phyloP scores from a whole-genome alignment of 306 rosid species.

The Vachellia collinsii region DNA sequence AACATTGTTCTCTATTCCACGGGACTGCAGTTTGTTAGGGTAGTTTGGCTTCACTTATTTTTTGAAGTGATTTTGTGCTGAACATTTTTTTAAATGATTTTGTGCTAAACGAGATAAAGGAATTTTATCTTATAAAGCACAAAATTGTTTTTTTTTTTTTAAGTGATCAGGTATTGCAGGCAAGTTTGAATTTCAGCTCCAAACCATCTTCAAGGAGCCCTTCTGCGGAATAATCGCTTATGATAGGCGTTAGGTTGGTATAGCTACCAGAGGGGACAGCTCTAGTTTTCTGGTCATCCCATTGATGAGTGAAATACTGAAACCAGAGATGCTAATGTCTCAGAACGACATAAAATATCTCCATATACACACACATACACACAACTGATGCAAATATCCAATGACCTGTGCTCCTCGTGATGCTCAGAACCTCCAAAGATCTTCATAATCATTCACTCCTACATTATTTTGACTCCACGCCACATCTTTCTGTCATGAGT shows the following conservation, averaged over 20 bases:
- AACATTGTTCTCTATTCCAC: not conserved
- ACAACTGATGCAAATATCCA: not conserved
- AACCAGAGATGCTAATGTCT: not conserved
- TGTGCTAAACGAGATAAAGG: no score
- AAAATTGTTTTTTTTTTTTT: no score
- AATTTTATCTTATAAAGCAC: no score
- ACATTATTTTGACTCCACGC: not conserved
- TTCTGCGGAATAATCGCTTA: not conserved
- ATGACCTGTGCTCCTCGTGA: not conserved
- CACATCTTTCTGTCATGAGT: no score
- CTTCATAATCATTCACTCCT: not conserved
- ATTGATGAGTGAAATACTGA: not conserved
- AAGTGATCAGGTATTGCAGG: not conserved
- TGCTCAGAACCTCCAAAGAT: not conserved
- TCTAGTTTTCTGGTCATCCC: not conserved
- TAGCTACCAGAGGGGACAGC: not conserved
- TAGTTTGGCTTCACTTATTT: no score
- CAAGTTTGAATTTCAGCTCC: slow-evolving; percentile 1
- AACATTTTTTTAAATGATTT: no score
- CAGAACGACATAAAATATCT: not conserved
- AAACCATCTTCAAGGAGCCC: not conserved
- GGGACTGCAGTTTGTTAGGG: not conserved
- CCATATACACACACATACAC: not conserved
- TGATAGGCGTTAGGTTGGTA: slow-evolving; percentile 5
- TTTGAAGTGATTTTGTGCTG: no score